Percentiles rank a stretch among this genome's conserved stretches.
These are phyloP conservation scores for Phytophthora niederhauseri DNA, from an alignment of 352 stramenopile species.

Conservation along the genomic window DNA sequence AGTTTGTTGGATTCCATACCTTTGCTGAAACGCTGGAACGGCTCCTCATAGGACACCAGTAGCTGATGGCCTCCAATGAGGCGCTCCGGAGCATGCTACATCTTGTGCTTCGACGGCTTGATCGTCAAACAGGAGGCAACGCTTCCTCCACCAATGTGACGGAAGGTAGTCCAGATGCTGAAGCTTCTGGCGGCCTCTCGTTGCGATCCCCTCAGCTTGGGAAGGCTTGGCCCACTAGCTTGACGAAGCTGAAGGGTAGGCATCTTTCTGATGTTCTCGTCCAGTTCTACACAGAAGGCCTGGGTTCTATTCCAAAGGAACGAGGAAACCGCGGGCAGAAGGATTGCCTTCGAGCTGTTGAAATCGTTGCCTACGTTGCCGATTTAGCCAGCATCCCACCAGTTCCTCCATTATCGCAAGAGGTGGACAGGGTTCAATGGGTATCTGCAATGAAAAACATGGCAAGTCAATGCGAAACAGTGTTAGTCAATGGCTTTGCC, in stretches of 20 bases:
- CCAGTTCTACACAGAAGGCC: conserved; percentile 10
- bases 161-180: neutral
- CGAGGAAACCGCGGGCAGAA: conserved; percentile 4
- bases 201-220: neutral
- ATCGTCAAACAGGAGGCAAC: neutral
- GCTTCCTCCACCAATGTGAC: too few species aligned
- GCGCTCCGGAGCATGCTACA: conserved; percentile 3
- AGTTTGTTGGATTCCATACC: conserved; percentile 12
- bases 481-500: too few species aligned
- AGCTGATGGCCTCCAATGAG: conserved; percentile 3
- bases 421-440: neutral
- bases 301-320: neutral
- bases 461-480: neutral
- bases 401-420: neutral
- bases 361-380: neutral
- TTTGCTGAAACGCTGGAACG: conserved; percentile 6
- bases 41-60: conserved; percentile 1
- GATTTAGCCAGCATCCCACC: conserved; percentile 1
- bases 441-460: conserved; percentile 9
- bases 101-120: neutral
- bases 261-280: conserved; percentile 5
- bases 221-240: neutral
- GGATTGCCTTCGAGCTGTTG: neutral
- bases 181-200: neutral
- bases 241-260: conserved; percentile 1